These are phyloP conservation scores for Nakazawaea ernobii DNA, from an alignment of 805 yeast genomes.

Conservation along the genomic window DNA sequence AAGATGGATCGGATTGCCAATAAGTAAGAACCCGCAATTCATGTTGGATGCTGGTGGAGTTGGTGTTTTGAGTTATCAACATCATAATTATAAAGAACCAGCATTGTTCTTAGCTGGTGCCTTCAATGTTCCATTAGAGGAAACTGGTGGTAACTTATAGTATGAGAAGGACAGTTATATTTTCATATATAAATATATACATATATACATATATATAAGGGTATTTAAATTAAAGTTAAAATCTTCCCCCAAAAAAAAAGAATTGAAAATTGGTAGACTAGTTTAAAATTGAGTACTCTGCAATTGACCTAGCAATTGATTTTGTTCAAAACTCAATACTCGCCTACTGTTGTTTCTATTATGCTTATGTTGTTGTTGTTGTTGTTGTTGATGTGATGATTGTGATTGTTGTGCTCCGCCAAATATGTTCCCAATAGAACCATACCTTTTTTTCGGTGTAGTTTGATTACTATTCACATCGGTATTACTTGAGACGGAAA, in stretches of 20 bases:
- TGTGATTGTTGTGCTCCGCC: background rate
- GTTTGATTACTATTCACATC: background rate
- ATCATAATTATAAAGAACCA: slow-evolving; percentile 78
- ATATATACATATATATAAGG: too few species aligned
- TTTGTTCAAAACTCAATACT: slow-evolving; percentile 47
- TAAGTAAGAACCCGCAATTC: slow-evolving; percentile 67
- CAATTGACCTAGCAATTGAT: slow-evolving; percentile 41
- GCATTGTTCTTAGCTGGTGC: slow-evolving; percentile 84
- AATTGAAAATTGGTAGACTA: too few species aligned
- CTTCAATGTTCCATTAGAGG: slow-evolving; percentile 65
- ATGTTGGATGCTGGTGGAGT: slow-evolving; percentile 93
- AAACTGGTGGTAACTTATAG: slow-evolving; percentile 32
- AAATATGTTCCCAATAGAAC: slow-evolving; percentile 3
- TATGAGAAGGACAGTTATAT: too few species aligned
- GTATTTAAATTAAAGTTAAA: too few species aligned
- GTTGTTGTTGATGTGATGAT: background rate
- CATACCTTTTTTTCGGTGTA: slow-evolving; percentile 8
- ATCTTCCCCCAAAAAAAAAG: too few species aligned
- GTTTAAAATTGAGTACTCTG: slow-evolving; percentile 17
- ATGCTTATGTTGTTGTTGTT: background rate
- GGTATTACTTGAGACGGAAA: slow-evolving; percentile 4
- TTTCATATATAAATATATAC: too few species aligned
- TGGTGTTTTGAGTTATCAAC: slow-evolving; percentile 88
- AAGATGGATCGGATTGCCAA: slow-evolving; percentile 69
- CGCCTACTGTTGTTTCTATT: slow-evolving; percentile 20